Evolutionary conservation across 164 flowering plant genomes (phyloP).

Genomic region (Euptelea pleiosperma): DNA sequence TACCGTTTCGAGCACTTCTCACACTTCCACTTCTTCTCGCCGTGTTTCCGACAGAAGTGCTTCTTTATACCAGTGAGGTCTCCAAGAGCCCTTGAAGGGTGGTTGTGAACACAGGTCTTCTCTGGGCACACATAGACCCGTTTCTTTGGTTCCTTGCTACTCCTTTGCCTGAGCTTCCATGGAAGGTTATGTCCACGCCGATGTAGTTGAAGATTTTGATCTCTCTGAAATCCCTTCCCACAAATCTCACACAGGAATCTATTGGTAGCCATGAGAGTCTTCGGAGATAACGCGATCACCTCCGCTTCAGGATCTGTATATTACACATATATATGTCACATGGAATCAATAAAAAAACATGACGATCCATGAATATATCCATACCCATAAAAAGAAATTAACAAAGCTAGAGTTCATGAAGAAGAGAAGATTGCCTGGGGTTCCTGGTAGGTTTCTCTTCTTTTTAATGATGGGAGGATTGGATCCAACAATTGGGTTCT

Average conservation of each 20-base stretch:
- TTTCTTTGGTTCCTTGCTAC: slow-evolving; percentile 57
- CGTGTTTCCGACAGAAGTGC: slow-evolving; percentile 89
- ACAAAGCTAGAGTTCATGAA: slow-evolving; percentile 1
- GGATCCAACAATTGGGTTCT: slow-evolving; percentile 41
- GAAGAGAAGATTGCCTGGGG: slow-evolving; percentile 48
- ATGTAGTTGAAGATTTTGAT: slow-evolving; percentile 90
- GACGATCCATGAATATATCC: slow-evolving; percentile 7
- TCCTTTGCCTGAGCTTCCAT: slow-evolving; percentile 95
- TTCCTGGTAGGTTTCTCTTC: slow-evolving; percentile 88
- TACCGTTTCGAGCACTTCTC: slow-evolving; percentile 88
- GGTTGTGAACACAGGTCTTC: slow-evolving; percentile 76
- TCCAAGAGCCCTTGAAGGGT: slow-evolving; percentile 93
- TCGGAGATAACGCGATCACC: slow-evolving; percentile 85
- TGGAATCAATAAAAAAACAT: too few species aligned
- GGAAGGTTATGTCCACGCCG: slow-evolving; percentile 92
- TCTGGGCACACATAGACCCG: slow-evolving; percentile 94
- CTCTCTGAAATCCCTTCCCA: slow-evolving; percentile 93
- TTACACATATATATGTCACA: too few species aligned
- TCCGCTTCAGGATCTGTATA: slow-evolving; percentile 92
- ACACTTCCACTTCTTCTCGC: slow-evolving; percentile 99
- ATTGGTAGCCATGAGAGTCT: slow-evolving; percentile 93
- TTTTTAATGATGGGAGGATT: slow-evolving; percentile 52
- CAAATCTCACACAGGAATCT: slow-evolving; percentile 94
- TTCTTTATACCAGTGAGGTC: slow-evolving; percentile 94
- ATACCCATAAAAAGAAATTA: background rate